Percentiles rank a stretch among this genome's conserved stretches.
These are phyloP conservation scores for Colletotrichum euphorbiae DNA, from an alignment of 2,329 filamentous ascomycete species.

Conservation along the genomic window DNA sequence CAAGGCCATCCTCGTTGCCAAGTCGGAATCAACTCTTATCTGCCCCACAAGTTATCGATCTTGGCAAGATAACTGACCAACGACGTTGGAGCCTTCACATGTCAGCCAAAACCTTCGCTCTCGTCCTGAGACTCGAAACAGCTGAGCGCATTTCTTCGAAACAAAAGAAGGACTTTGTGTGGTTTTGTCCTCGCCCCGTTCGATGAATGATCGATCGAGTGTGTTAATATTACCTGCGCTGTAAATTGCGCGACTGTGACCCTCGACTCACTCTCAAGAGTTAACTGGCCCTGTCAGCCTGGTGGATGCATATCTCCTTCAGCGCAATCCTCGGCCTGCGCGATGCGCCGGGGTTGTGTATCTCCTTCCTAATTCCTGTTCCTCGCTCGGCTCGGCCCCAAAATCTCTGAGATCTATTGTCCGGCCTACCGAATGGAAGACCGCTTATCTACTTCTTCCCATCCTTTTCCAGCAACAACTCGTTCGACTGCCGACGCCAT, in stretches of 20 bases:
- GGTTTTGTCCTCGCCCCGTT: no score
- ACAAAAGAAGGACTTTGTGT: not conserved
- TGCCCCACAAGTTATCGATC: conserved; percentile 12
- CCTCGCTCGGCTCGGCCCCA: not conserved
- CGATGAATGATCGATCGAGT: not conserved
- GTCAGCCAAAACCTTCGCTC: not conserved
- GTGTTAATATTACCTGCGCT: not conserved
- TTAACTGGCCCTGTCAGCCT: not conserved
- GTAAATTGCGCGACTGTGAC: conserved; percentile 3
- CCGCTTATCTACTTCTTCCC: not conserved
- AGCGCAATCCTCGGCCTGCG: not conserved
- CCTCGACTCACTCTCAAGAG: not conserved
- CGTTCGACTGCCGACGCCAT: conserved; percentile 22
- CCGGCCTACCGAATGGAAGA: not conserved
- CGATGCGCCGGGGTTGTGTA: not conserved
- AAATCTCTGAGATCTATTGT: conserved; percentile 14
- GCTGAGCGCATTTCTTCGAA: not conserved
- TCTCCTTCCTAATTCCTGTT: conserved; percentile 31
- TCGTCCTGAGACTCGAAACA: not conserved
- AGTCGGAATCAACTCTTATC: conserved; percentile 15
- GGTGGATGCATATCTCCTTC: not conserved
- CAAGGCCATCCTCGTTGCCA: not conserved
- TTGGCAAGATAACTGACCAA: conserved; percentile 1
- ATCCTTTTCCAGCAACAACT: not conserved
- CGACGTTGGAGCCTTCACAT: conserved; percentile 20